Conservation (phyloP, 2,329 filamentous ascomycete genomes). For the Diaporthe aspalathi region DNA sequence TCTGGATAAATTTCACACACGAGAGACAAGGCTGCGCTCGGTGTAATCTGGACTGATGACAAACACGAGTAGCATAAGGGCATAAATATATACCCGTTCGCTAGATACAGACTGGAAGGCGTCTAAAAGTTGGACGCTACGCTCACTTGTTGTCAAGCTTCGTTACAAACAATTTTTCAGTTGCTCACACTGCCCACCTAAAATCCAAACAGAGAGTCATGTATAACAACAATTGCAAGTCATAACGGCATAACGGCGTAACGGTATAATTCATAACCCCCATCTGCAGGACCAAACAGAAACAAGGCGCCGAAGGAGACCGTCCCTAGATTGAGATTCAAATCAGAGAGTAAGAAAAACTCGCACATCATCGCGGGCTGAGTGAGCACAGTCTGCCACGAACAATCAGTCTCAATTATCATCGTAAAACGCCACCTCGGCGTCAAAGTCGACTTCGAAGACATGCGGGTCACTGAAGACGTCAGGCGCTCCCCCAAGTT, state of each 20-base stretch:
- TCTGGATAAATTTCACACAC: not conserved
- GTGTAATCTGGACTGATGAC: not conserved
- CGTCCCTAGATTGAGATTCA: not conserved
- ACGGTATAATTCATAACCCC: no score
- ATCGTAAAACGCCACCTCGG: constrained; percentile 7
- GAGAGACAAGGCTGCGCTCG: not conserved
- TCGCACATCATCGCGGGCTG: not conserved
- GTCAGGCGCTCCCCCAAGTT: not conserved
- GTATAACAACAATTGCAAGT: not conserved
- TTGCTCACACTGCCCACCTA: not conserved
- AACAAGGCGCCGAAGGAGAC: not conserved
- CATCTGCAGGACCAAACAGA: no score
- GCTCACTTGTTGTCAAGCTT: not conserved
- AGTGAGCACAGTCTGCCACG: not conserved
- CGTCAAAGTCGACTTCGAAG: constrained; percentile 10
- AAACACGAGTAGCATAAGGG: not conserved
- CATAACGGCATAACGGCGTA: not conserved
- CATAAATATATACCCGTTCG: not conserved
- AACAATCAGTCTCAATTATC: not conserved
- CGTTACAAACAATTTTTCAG: no score
- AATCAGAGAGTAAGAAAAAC: not conserved
- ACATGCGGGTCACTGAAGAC: constrained; percentile 26
- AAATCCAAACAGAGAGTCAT: not conserved
- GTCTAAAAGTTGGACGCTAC: no score
- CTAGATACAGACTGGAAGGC: not conserved